phyloP scores from a whole-genome alignment of 169 alveolate species.

The Sarcocystis neurona region DNA sequence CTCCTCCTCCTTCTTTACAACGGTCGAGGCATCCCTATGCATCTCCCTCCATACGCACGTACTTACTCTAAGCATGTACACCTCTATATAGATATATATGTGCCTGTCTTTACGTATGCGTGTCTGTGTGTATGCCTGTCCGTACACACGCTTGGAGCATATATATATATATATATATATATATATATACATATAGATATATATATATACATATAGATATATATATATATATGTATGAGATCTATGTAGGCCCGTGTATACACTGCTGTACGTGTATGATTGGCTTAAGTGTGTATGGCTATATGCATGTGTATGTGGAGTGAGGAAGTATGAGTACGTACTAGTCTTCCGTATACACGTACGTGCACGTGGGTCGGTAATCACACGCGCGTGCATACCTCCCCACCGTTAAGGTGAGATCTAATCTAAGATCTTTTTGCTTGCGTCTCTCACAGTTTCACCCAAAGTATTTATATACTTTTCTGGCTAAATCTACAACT shows the following conservation, averaged over 20 bases:
- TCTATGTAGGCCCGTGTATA: neutral
- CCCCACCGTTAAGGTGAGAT: neutral
- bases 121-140: neutral
- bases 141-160: too few relatives aligned
- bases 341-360: too few relatives aligned
- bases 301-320: neutral
- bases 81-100: neutral
- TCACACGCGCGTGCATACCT: too few relatives aligned
- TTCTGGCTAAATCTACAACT: neutral
- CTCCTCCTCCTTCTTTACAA: too few relatives aligned
- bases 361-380: too few relatives aligned
- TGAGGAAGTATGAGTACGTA: too few relatives aligned
- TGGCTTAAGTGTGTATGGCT: neutral
- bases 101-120: neutral
- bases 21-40: too few relatives aligned
- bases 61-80: neutral
- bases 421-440: neutral
- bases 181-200: neutral
- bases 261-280: neutral
- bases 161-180: too few relatives aligned
- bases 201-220: neutral
- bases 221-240: neutral
- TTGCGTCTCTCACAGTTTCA: neutral
- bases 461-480: neutral
- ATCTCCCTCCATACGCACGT: too few relatives aligned